Evolutionary conservation across 1,284 basidiomycete genomes (phyloP).

Genomic region (Austropuccinia psidii): DNA sequence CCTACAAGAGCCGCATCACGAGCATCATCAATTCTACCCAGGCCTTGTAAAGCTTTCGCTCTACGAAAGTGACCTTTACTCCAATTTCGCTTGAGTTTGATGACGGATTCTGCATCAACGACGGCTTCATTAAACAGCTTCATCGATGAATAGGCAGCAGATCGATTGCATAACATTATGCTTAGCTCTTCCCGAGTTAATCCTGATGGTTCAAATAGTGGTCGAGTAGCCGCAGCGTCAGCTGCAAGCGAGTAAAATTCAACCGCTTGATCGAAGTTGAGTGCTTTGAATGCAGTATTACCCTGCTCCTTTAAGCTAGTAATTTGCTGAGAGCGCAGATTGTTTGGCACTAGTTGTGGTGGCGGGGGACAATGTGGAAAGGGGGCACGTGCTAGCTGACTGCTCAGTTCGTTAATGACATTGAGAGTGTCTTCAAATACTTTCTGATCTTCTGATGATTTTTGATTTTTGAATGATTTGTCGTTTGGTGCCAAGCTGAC

Average conservation of each 20-base stretch:
- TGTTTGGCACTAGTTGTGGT: conserved; percentile 64
- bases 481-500: conserved; percentile 7
- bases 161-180: conserved; percentile 80
- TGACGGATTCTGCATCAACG: conserved; percentile 83
- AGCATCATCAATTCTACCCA: conserved; percentile 66
- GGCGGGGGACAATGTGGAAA: conserved; percentile 58
- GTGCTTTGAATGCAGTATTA: conserved; percentile 72
- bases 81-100: conserved; percentile 77
- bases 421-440: conserved; percentile 10
- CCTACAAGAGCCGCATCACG: conserved; percentile 73
- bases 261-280: conserved; percentile 67
- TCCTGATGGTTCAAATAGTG: conserved; percentile 78
- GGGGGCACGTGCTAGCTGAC: conserved; percentile 12
- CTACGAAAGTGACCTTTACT: conserved; percentile 92
- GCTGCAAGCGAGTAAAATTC: conserved; percentile 75
- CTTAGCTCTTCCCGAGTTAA: conserved; percentile 82
- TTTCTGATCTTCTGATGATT: conserved; percentile 1
- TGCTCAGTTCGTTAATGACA: conserved; percentile 26
- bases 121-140: conserved; percentile 72
- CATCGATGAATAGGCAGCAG: conserved; percentile 69
- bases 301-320: conserved; percentile 77
- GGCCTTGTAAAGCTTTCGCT: conserved; percentile 73
- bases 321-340: conserved; percentile 61
- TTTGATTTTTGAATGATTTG: conserved; percentile 5
- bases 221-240: conserved; percentile 69